phyloP scores from a whole-genome alignment of 2,329 filamentous ascomycete genomes.

The Sporothrix phasma region DNA sequence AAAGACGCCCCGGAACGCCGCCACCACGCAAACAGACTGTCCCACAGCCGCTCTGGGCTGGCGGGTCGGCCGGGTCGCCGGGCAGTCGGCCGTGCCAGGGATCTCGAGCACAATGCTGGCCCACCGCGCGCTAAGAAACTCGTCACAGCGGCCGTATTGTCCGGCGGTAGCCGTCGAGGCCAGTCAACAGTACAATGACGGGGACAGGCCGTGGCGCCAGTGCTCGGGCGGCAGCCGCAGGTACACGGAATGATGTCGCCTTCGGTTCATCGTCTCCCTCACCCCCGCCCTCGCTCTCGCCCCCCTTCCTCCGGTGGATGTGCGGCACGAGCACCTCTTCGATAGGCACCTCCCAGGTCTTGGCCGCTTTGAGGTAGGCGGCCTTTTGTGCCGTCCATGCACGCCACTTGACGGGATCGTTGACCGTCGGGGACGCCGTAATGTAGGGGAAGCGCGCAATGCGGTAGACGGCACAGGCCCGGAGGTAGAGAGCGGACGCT shows the following conservation, averaged over 20 bases:
- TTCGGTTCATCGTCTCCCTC: constrained; percentile 31
- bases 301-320: constrained; percentile 27
- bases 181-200: constrained; percentile 50
- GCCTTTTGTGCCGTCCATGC: constrained; percentile 59
- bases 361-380: constrained; percentile 48
- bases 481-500: constrained; percentile 54
- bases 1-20: constrained; percentile 34
- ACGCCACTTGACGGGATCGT: constrained; percentile 41
- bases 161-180: constrained; percentile 54
- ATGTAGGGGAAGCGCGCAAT: constrained; percentile 61
- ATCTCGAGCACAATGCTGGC: constrained; percentile 53
- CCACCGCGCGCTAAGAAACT: constrained; percentile 56
- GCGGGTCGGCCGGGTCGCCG: constrained; percentile 49
- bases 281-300: constrained; percentile 24
- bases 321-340: constrained; percentile 54
- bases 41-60: constrained; percentile 52
- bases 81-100: constrained; percentile 58
- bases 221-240: constrained; percentile 46
- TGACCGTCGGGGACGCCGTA: constrained; percentile 30
- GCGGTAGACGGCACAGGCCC: constrained; percentile 61
- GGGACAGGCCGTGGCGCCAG: constrained; percentile 29
- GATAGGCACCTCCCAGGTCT: constrained; percentile 47
- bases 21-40: constrained; percentile 52
- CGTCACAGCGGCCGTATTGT: constrained; percentile 52
- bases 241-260: constrained; percentile 50